These are phyloP conservation scores for Clitopilus hobsonii DNA, from an alignment of 768 basidiomycete species.

Conservation along the genomic window DNA sequence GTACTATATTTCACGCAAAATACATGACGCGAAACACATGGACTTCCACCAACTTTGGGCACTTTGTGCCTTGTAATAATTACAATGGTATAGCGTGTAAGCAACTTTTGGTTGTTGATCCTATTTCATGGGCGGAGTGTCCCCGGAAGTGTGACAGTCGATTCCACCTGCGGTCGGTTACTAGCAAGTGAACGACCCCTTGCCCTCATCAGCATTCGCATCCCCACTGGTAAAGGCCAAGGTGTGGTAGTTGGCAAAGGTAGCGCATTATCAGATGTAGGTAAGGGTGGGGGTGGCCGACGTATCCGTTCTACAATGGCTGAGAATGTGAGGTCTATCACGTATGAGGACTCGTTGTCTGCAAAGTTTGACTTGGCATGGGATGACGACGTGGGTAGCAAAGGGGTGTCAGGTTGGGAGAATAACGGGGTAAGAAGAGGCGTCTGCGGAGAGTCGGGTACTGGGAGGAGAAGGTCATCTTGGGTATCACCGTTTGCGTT, in stretches of 20 bases:
- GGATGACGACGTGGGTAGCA: conserved; percentile 17
- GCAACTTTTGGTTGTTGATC: no score
- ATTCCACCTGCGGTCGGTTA: background rate
- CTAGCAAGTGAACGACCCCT: conserved; percentile 35
- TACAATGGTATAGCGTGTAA: no score
- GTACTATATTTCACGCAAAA: no score
- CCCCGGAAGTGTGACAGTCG: conserved; percentile 29
- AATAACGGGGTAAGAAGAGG: conserved; percentile 15
- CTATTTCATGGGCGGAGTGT: conserved; percentile 14
- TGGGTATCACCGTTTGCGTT: conserved; percentile 30
- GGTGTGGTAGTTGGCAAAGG: conserved; percentile 61
- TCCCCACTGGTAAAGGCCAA: conserved; percentile 41
- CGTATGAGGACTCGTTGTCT: conserved; percentile 31
- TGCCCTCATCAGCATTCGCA: conserved; percentile 50
- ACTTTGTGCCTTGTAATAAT: background rate
- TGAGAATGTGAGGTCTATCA: conserved; percentile 60
- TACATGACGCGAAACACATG: no score
- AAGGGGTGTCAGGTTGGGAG: conserved; percentile 9
- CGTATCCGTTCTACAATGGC: conserved; percentile 54
- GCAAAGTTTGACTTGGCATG: conserved; percentile 16
- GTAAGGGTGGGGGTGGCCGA: conserved; percentile 40
- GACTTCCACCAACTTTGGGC: background rate
- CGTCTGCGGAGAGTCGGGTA: conserved; percentile 21
- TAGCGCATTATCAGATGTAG: conserved; percentile 30
- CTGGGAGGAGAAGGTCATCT: conserved; percentile 33